Base-by-base conservation (phyloP, 2,329 filamentous ascomycete species). In the Fusarium euwallaceae region DNA sequence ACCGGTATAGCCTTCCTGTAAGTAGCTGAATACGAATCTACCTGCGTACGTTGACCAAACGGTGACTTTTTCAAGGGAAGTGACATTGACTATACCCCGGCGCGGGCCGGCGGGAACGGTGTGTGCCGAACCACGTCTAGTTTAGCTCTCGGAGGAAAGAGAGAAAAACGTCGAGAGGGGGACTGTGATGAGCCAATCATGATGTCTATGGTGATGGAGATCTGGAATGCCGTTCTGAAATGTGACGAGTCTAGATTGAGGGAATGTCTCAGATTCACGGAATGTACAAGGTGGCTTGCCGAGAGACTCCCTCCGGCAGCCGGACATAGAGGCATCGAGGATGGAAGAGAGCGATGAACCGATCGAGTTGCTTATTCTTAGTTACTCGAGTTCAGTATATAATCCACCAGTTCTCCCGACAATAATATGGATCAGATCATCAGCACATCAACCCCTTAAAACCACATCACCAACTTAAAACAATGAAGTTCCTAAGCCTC, bases 401-500 rank as follows among this genome's bases (percentile, higher is more conserved):
- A 73, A 73, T 1, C 4, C 16, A 11, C 22, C n/a, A 20, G 12
- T 6, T 45, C 39, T 5, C 24, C 24, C 59, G 6, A 14, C 24
- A 20, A n/a, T 51, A 3, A 22, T 22, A 32, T 20, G 51, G 17
- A 55, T 55, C 51, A 32, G 27, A 32, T 51, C 39, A 55, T 16
- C 41, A 53, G 11, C 24, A n/a, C 34, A 39, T 14, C n/a, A 53
- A 53, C 45, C 12, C 17, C 37, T 20, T 4, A 56, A 22, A 16
- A 55, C 27, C 27, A 20, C 51, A 55, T 20, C 51, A 55, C 27
- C 9, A 29, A 32, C 29, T 55, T 34, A 32, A 55, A 55, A 34
- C 37, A 75, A 75, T 75, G 73, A 75, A 73, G 70, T 73, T 75
- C 24, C 55, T 75, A 8, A 64, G 29, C n/a, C 37, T 75, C 5